A percentile compares a stretch with the other conserved stretches of the same genome.
Conservation (phyloP, 2,329 filamentous ascomycete species). For the Cordyceps javanica region DNA sequence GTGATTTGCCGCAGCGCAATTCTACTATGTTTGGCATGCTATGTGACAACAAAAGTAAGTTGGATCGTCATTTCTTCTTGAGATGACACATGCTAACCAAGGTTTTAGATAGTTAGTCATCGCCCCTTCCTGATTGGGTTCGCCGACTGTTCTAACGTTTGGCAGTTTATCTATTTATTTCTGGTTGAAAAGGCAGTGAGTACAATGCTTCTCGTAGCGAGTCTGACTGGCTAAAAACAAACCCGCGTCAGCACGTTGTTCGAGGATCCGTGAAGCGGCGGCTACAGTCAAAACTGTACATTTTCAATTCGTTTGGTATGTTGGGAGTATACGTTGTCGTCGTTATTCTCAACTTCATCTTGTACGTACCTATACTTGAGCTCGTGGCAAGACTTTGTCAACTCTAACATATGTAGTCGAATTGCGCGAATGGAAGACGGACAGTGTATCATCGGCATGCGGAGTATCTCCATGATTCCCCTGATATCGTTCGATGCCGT, state of each 20-base stretch:
- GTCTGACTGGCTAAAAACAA: constrained; percentile 12
- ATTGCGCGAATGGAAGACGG: constrained; percentile 49
- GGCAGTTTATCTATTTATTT: constrained; percentile 55
- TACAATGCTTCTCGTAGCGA: background rate
- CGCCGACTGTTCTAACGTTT: background rate
- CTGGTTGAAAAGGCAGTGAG: constrained; percentile 57
- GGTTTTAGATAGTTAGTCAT: constrained; percentile 25
- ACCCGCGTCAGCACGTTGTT: constrained; percentile 45
- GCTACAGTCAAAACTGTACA: constrained; percentile 50
- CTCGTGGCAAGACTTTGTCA: background rate
- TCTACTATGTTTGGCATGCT: constrained; percentile 54
- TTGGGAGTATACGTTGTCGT: constrained; percentile 38
- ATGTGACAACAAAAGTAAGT: constrained; percentile 56
- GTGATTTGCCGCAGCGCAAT: constrained; percentile 52
- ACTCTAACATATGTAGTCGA: constrained; percentile 33
- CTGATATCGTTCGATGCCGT: constrained; percentile 55
- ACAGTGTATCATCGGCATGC: constrained; percentile 57
- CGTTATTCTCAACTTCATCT: constrained; percentile 54
- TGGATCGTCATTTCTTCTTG: background rate
- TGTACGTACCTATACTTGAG: constrained; percentile 34
- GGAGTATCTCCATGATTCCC: constrained; percentile 51
- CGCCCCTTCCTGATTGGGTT: too few species aligned
- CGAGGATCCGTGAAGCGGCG: constrained; percentile 44
- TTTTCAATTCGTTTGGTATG: constrained; percentile 57
- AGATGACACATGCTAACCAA: background rate